A percentile compares a stretch with the other conserved stretches of the same genome.
Evolutionary conservation across 75 land plant species (phyloP).

Genomic region (Larix kaempferi): DNA sequence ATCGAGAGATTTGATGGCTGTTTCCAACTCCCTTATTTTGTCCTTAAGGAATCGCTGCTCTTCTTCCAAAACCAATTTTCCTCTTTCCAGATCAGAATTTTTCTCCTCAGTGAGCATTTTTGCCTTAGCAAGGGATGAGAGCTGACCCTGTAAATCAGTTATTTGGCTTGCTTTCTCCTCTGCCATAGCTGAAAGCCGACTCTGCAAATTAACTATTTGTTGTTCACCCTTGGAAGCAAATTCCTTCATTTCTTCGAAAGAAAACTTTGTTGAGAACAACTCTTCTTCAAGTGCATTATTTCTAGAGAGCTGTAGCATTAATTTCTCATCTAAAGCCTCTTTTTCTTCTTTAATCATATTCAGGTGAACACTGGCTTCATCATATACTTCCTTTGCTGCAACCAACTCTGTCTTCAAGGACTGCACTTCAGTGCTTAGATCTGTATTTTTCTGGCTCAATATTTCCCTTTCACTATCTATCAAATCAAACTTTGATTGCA

Average conservation of each 20-base stretch:
- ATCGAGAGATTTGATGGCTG: neutral
- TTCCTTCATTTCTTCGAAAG: neutral
- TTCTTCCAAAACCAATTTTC: neutral
- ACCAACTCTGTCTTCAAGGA: neutral
- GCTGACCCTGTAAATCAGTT: neutral
- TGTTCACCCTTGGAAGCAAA: neutral
- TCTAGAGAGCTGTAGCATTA: neutral
- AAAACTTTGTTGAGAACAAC: neutral
- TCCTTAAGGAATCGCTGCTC: neutral
- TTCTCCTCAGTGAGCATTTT: neutral
- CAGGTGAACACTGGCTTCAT: neutral
- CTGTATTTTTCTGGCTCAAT: neutral
- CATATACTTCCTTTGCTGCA: neutral
- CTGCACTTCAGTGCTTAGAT: neutral
- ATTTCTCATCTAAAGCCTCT: neutral
- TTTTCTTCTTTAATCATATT: neutral
- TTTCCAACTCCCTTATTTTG: neutral
- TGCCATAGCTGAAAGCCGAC: neutral
- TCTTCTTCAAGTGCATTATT: neutral
- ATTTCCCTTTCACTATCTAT: neutral
- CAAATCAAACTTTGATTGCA: neutral
- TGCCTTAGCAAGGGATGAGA: neutral
- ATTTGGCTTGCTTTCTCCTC: neutral
- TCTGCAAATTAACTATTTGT: neutral
- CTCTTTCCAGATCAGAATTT: neutral